Base-by-base conservation (phyloP, 768 basidiomycete species). In the Tylopilus plumbeoviolaceoides region DNA sequence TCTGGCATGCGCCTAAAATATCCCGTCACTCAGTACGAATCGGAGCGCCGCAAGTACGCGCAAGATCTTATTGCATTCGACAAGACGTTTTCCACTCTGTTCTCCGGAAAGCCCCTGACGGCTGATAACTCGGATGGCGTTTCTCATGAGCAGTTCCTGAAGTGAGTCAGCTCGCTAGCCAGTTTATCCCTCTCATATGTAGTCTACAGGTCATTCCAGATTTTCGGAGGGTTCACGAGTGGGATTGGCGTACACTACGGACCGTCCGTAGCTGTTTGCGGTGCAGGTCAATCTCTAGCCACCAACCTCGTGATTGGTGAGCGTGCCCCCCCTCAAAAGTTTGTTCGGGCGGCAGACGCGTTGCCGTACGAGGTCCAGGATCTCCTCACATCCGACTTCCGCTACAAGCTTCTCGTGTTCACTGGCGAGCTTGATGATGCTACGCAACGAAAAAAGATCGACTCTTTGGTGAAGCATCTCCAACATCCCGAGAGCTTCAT, bases 51-150 rank as follows among this genome's bases (percentile, higher is more conserved):
- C 46, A 79, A 78, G 58, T 86, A 80, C 54, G 87, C 89, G 0
- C 78, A 84, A 66, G 85, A 88, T 51, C 74, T 91, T 53, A 89
- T 89, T 51, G 59, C 77, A 45, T 89, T 87, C 59, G 88, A 90
- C 63, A 80, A 79, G 57, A 63, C 84, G 53, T 85, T 82, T 55
- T 75, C 84, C 7, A 72, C 73, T 15, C 69, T 87, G 17, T 87
- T 87, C 64, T 87, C 85, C 18, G 80, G 79, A 36, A 85, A 85
- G 64, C 83, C 85, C 5, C 72, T 74, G 30, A 81, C 80, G 5
- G 68, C 70, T 28, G 64, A 66, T 14, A 68, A 75, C 44, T 62
- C 57, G 44, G 67, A 66, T 7, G 73, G 75, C 18, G 45, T 65
- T 23, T 59, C 59, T 3, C 69, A 73, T 20, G 69, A 68, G 20